These are phyloP conservation scores for Aspergillus sp. DNA, from an alignment of 2,329 filamentous ascomycete species.

Conservation along the genomic window DNA sequence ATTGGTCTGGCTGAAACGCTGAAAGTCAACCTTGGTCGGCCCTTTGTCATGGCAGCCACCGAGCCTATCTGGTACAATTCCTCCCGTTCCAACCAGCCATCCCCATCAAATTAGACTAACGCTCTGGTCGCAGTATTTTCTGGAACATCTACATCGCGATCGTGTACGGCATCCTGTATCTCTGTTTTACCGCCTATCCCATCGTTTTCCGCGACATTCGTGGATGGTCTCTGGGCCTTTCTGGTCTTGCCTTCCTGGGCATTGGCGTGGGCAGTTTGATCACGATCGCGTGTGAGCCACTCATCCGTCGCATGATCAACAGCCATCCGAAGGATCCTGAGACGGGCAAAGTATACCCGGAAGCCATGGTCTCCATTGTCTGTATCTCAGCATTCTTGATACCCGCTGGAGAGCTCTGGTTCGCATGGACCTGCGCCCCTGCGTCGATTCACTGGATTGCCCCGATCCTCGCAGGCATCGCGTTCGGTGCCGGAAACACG, in stretches of 20 bases:
- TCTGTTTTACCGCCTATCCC: constrained; percentile 88
- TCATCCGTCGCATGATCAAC: constrained; percentile 77
- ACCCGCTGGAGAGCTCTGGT: constrained; percentile 77
- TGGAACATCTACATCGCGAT: constrained; percentile 72
- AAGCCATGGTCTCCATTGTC: constrained; percentile 78
- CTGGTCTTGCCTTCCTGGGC: constrained; percentile 76
- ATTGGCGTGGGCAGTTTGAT: constrained; percentile 59
- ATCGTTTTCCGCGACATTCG: constrained; percentile 75
- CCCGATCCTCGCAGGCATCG: constrained; percentile 74
- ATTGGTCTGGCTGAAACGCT: constrained; percentile 64
- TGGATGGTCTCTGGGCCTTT: constrained; percentile 72
- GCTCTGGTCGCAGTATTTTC: constrained; percentile 56
- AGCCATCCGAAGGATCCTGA: constrained; percentile 69
- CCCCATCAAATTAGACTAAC: constrained; percentile 1
- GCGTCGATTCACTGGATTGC: constrained; percentile 76
- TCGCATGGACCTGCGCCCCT: constrained; percentile 84
- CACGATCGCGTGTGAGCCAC: constrained; percentile 58
- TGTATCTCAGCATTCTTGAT: constrained; percentile 73
- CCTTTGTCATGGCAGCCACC: constrained; percentile 72
- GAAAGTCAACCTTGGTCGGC: constrained; percentile 72
- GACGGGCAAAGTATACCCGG: constrained; percentile 71
- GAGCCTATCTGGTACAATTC: constrained; percentile 75
- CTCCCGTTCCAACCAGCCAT: neutral
- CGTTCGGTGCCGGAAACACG: constrained; percentile 75
- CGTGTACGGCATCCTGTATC: constrained; percentile 82